Conservation (phyloP, 2,329 filamentous ascomycete genomes). For the Fusarium agapanthi region DNA sequence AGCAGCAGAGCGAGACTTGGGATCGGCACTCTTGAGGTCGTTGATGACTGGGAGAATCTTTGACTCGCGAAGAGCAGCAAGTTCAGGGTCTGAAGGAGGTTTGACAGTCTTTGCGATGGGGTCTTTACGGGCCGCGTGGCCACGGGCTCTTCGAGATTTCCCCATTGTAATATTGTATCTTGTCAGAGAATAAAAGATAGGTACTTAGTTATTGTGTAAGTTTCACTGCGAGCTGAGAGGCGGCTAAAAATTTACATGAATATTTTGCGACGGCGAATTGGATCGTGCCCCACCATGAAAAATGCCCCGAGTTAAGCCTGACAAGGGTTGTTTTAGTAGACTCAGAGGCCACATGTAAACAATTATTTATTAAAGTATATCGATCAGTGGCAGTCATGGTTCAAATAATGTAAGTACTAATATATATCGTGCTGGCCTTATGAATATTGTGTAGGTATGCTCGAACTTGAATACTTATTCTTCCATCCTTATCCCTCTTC, state of each 20-base stretch:
- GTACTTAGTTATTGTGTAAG: neutral
- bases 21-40: slow-evolving; percentile 66
- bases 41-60: slow-evolving; percentile 71
- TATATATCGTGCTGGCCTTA: neutral
- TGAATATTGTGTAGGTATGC: neutral
- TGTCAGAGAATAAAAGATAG: neutral
- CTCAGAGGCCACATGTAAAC: neutral
- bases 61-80: slow-evolving; percentile 68
- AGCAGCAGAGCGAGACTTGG: slow-evolving; percentile 66
- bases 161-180: slow-evolving; percentile 56
- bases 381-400: neutral
- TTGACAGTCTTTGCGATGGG: slow-evolving; percentile 67
- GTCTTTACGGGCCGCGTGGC: slow-evolving; percentile 59
- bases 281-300: slow-evolving; percentile 35
- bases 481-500: neutral
- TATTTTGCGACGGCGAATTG: slow-evolving; percentile 26
- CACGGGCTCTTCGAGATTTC: slow-evolving; percentile 66
- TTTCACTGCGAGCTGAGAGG: neutral
- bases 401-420: neutral
- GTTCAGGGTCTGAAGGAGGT: slow-evolving; percentile 69
- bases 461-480: neutral
- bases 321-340: slow-evolving; percentile 10
- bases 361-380: neutral
- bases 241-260: slow-evolving; percentile 34
- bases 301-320: slow-evolving; percentile 15